Percentiles rank a stretch among this genome's conserved stretches.
Evolutionary conservation across 2,329 filamentous ascomycete genomes (phyloP).

Genomic region (Aspergillus luchuensis): DNA sequence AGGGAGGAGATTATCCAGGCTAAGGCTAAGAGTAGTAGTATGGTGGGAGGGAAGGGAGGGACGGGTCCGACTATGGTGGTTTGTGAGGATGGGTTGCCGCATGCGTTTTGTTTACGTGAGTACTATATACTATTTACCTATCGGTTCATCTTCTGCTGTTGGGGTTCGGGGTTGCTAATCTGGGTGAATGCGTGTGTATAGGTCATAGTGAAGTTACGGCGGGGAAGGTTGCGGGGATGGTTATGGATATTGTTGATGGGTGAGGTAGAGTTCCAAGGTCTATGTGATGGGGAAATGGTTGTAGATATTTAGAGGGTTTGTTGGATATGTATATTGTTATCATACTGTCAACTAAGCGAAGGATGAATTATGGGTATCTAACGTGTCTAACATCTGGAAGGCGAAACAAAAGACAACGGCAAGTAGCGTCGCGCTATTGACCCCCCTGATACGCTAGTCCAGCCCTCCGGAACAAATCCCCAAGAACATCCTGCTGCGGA

Average conservation of each 20-base stretch:
- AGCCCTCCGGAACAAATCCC: constrained; percentile 47
- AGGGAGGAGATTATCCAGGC: constrained; percentile 56
- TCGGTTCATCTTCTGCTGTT: background rate
- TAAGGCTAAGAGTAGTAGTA: constrained; percentile 28
- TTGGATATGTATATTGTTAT: no score
- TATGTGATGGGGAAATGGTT: background rate
- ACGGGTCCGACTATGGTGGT: constrained; percentile 57
- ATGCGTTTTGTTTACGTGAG: constrained; percentile 62
- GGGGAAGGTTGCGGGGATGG: constrained; percentile 52
- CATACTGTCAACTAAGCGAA: background rate
- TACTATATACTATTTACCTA: constrained; percentile 14
- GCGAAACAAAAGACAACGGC: background rate
- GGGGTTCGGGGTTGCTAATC: constrained; percentile 3
- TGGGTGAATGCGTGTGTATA: constrained; percentile 18
- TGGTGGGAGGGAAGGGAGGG: background rate
- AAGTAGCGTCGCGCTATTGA: constrained; percentile 1
- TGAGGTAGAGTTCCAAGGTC: no score
- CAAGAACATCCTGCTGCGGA: constrained; percentile 39
- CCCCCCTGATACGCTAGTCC: constrained; percentile 37
- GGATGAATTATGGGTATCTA: background rate
- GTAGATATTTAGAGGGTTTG: background rate
- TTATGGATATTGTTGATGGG: constrained; percentile 46
- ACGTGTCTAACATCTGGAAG: background rate
- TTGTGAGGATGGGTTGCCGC: constrained; percentile 57
- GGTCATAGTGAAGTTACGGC: constrained; percentile 53